phyloP scores from a whole-genome alignment of 1,284 basidiomycete genomes.

The Sanghuangporus sanghuang region DNA sequence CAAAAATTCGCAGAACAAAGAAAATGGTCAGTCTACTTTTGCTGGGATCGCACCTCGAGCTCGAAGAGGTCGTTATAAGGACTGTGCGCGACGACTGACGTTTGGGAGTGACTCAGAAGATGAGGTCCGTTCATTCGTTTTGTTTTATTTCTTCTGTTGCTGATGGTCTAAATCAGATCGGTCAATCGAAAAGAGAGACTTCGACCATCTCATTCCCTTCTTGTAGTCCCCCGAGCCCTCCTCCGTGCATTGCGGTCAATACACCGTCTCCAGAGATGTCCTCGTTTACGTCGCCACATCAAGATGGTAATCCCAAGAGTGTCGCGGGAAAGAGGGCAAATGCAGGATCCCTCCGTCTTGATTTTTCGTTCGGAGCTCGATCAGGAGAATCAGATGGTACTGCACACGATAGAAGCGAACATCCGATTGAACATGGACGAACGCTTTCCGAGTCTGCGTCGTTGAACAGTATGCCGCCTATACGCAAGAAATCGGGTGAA shows the following conservation, averaged over 20 bases:
- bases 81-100: not conserved
- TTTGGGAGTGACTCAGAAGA: slow-evolving; percentile 5
- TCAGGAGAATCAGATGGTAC: not conserved
- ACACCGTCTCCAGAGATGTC: not conserved
- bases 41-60: slow-evolving; percentile 3
- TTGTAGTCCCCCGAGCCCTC: not conserved
- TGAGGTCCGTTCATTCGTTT: not conserved
- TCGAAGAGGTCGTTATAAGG: not conserved
- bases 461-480: slow-evolving; percentile 27
- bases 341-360: slow-evolving; percentile 4
- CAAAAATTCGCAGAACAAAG: too few species aligned
- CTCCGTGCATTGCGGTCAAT: not conserved
- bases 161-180: not conserved
- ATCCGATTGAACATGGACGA: not conserved
- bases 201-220: slow-evolving; percentile 9
- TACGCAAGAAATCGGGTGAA: slow-evolving; percentile 91
- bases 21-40: too few species aligned
- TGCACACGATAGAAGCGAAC: too few species aligned
- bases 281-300: not conserved
- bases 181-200: not conserved
- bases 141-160: not conserved
- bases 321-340: slow-evolving; percentile 1
- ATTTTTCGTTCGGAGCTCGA: not conserved
- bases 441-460: slow-evolving; percentile 6
- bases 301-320: not conserved